A percentile compares a stretch with the other conserved stretches of the same genome.
phyloP scores from a whole-genome alignment of 345 rosid genomes.

The Pelargonium nanum region DNA sequence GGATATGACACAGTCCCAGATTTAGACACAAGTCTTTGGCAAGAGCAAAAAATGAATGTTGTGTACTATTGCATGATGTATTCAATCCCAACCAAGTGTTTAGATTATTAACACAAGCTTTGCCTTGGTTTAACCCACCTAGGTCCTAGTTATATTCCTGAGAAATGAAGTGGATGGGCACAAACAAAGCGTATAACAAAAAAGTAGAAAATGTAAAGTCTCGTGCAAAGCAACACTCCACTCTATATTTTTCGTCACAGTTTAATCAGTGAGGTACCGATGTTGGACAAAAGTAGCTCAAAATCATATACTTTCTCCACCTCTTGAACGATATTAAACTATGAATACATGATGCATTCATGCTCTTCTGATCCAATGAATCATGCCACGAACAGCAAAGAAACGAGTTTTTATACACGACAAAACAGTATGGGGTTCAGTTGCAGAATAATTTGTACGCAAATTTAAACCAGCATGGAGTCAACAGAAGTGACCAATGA shows the following conservation, averaged over 20 bases:
- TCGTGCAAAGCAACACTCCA: background rate
- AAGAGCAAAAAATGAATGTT: background rate
- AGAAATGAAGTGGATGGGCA: background rate
- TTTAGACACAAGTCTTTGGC: background rate
- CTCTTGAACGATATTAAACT: background rate
- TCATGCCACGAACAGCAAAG: background rate
- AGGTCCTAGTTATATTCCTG: background rate
- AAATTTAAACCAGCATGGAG: background rate
- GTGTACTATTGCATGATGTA: background rate
- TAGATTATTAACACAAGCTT: background rate
- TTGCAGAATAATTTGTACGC: background rate
- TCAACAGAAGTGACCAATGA: background rate
- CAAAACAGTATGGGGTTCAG: background rate
- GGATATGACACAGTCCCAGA: background rate
- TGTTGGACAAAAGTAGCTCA: background rate
- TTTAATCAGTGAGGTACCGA: background rate
- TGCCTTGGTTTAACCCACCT: background rate
- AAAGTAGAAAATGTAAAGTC: background rate
- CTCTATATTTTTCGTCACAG: no score
- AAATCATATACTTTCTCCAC: background rate
- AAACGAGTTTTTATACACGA: background rate
- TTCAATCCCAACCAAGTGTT: background rate
- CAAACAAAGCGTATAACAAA: background rate
- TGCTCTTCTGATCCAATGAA: background rate
- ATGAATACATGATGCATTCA: background rate